Percentiles rank a stretch among this genome's conserved stretches.
These are phyloP conservation scores for Lepidium campestre DNA, from an alignment of 441 rosid genomes.

Conservation along the genomic window DNA sequence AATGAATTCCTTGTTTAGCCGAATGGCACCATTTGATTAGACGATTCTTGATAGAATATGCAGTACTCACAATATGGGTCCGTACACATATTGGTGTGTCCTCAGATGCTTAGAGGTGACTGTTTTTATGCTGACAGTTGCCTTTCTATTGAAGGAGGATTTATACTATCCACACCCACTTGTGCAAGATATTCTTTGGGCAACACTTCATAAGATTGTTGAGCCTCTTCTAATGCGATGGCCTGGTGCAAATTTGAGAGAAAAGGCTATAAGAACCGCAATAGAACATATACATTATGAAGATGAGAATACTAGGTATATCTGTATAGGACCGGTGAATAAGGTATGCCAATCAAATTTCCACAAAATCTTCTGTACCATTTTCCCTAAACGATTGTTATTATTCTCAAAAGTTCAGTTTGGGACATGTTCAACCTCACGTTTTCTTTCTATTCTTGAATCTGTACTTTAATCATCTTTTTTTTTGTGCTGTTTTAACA, in stretches of 20 bases:
- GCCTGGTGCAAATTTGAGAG: conserved; percentile 87
- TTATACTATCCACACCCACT: conserved; percentile 70
- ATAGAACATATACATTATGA: conserved; percentile 89
- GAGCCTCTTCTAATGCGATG: conserved; percentile 69
- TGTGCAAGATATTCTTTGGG: conserved; percentile 71
- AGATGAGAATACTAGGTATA: conserved; percentile 83
- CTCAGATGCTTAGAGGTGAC: conserved; percentile 8
- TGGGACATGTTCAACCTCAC: neutral
- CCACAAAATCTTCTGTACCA: neutral
- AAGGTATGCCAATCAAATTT: conserved; percentile 47
- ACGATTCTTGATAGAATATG: neutral
- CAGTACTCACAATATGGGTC: neutral
- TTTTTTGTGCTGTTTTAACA: conserved; percentile 18
- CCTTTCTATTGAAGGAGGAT: conserved; percentile 49
- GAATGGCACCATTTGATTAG: neutral
- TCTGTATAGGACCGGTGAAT: conserved; percentile 95
- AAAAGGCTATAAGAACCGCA: conserved; percentile 52
- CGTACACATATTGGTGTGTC: neutral
- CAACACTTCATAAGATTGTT: conserved; percentile 41
- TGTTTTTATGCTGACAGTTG: conserved; percentile 12
- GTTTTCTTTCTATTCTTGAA: conserved; percentile 4
- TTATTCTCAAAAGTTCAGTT: neutral
- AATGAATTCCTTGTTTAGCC: conserved; percentile 1
- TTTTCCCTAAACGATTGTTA: neutral
- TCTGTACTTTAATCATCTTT: neutral